phyloP scores from a whole-genome alignment of 768 basidiomycete genomes.

The Crepidotus variabilis region DNA sequence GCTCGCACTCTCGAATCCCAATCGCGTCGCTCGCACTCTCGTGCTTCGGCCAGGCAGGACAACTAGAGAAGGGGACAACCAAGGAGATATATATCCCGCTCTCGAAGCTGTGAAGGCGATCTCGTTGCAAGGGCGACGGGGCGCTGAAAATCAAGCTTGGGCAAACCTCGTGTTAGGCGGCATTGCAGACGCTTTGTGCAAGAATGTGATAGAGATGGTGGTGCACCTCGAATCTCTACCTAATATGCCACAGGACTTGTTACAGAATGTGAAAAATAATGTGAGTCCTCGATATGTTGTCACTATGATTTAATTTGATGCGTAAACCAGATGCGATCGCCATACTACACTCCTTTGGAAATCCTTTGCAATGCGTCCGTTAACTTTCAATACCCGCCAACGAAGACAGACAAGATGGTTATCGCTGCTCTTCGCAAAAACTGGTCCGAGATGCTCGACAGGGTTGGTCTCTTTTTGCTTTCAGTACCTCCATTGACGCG shows the following conservation, averaged over 20 bases:
- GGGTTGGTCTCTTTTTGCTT: not conserved
- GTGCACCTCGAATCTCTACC: not conserved
- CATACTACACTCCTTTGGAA: slow-evolving; percentile 1
- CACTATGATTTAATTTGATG: not conserved
- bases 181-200: slow-evolving; percentile 5
- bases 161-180: slow-evolving; percentile 1
- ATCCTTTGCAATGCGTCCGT: slow-evolving; percentile 4
- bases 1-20: slow-evolving; percentile 1
- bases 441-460: slow-evolving; percentile 2
- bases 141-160: not conserved
- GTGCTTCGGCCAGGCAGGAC: not conserved
- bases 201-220: not conserved
- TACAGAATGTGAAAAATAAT: not conserved
- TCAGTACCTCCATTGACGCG: not conserved
- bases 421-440: slow-evolving; percentile 3
- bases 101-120: slow-evolving; percentile 2
- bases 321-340: not conserved
- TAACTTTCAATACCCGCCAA: not conserved
- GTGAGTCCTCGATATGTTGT: not conserved
- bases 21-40: slow-evolving; percentile 3
- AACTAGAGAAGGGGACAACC: slow-evolving; percentile 4
- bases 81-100: slow-evolving; percentile 6
- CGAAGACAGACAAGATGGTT: slow-evolving; percentile 2
- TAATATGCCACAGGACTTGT: not conserved
- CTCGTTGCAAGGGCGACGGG: not conserved